Evolutionary conservation across 2,329 filamentous ascomycete genomes (phyloP), one percentile per base, ranked within the genome.

Genomic region (Nectriaceae sp.): DNA sequence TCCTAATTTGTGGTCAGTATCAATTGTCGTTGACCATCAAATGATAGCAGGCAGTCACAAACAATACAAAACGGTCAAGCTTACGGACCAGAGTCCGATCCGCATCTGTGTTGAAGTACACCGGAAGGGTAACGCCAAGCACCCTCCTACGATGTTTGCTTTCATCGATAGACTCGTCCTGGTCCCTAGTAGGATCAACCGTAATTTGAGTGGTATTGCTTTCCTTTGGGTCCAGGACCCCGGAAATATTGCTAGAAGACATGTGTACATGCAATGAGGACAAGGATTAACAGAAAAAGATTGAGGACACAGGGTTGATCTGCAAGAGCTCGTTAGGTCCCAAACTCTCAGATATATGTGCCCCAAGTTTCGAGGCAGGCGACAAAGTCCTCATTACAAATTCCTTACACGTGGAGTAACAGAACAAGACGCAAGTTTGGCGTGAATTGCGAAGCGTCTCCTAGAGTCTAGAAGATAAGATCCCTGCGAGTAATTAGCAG

Each of bases 31-130:
- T 15, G 4, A 13, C 16, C 3, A 4, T 42, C 11, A 20, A 5
- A 19, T 13, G 11, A 1, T 19, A 13, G 6, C 11, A 15, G n/a
- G n/a, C n/a, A n/a, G n/a, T n/a, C n/a, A 41, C 46, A 2, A 4
- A 52, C 49, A 52, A 11, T 8, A 52, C 36, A 35, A 52, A 52
- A 18, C 26, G 47, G 13, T 52, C 49, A 16, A 52, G 46, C 39
- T 52, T 52, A 2, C 49, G 46, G 24, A 52, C 49, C 6, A 49
- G 26, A 5, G 21, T 31, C 21, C 49, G 29, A 31, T 52, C 49
- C 20, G 37, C 29, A 42, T 52, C 46, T n/a, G 35, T 44, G 46
- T 52, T 49, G 11, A 52, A 52, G 16, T 52, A 52, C 11, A 40
- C 35, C 21, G 49, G 49, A 16, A 52, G 18, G 11, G 21, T 33